Base-by-base conservation (phyloP, 768 basidiomycete species). In the Daedaleopsis nitida region DNA sequence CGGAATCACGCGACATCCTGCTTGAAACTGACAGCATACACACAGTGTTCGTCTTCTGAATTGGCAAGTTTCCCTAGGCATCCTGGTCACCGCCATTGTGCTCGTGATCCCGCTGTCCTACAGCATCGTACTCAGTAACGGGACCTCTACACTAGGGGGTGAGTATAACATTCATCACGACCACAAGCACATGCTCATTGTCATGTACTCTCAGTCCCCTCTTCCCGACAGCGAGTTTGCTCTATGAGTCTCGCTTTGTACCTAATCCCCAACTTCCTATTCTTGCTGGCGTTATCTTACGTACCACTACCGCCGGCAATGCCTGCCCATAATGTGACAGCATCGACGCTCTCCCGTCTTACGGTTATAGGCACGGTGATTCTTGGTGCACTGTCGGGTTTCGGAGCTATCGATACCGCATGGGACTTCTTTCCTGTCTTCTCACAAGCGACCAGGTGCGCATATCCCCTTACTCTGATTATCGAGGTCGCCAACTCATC, bases 371-470 rank as follows among this genome's bases (percentile, higher is more conserved):
- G 92, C 2, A 92, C 88, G 0, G 78, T 87, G 34, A 82, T 92
- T 58, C 85, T 94, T n/a, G 92, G 92, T 6, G 69, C 86, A 3
- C 78, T 94, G 6, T 91, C 92, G 0, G 92, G 92, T 0, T 88
- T 91, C 62, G 91, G 91, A 63, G 87, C 90, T 3, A 78, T 89
- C 51, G 85, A 81, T 63, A 86, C 83, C 49, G 81, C 85, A 0
- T 90, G 89, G 88, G 74, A 73, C 6, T 85, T 80, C 67, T 70
- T 88, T 13, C 85, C 85, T 0, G 70, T 76, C 39, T 65, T 78
- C 17, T 76, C 75, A 7, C 66, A 73, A 5, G 66, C 52, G 8
- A 37, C 35, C 9, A 72, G 66, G 75, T 72, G 57, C 23, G 68
- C 65, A 55, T 42, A 37, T 13, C 32, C 27, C 32, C 27, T 16